Conservation (phyloP, 2,329 filamentous ascomycete species). For the Talaromyces islandicus region DNA sequence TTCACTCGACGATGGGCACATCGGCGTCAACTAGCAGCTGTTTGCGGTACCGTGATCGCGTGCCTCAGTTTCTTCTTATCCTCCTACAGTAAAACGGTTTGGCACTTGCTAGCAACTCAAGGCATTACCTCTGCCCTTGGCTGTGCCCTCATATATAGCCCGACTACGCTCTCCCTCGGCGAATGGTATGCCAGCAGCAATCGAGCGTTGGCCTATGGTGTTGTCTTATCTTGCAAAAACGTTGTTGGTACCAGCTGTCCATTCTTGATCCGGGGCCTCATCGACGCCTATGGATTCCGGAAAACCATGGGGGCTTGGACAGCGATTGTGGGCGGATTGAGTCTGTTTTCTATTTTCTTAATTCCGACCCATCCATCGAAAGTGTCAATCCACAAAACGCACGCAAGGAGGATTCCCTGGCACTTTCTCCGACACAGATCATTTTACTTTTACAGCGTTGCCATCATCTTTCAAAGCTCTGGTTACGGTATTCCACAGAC, state of each 20-base stretch:
- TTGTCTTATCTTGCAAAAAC: constrained; percentile 45
- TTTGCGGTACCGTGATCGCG: constrained; percentile 41
- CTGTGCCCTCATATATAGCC: constrained; percentile 43
- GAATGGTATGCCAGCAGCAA: constrained; percentile 44
- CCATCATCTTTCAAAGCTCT: constrained; percentile 52
- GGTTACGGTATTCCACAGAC: constrained; percentile 58
- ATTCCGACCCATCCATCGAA: constrained; percentile 36
- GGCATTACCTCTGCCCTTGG: constrained; percentile 42
- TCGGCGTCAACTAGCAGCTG: constrained; percentile 38
- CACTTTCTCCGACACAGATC: constrained; percentile 48
- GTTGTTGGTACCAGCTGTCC: constrained; percentile 44
- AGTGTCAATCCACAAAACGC: constrained; percentile 16
- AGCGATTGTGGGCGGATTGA: constrained; percentile 32
- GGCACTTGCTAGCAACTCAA: constrained; percentile 35
- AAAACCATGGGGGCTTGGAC: constrained; percentile 52
- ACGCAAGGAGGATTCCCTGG: constrained; percentile 39
- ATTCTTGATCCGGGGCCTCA: constrained; percentile 48
- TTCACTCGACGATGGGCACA: constrained; percentile 43
- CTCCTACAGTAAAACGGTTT: constrained; percentile 34
- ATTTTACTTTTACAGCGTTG: constrained; percentile 55
- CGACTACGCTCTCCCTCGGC: constrained; percentile 41
- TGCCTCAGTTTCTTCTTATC: constrained; percentile 43
- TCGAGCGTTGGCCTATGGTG: constrained; percentile 44
- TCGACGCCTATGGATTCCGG: constrained; percentile 46
- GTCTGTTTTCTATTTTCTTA: constrained; percentile 30